These are phyloP conservation scores for Paecilomyces sp. DNA, from an alignment of 2,329 filamentous ascomycete genomes.

Conservation along the genomic window DNA sequence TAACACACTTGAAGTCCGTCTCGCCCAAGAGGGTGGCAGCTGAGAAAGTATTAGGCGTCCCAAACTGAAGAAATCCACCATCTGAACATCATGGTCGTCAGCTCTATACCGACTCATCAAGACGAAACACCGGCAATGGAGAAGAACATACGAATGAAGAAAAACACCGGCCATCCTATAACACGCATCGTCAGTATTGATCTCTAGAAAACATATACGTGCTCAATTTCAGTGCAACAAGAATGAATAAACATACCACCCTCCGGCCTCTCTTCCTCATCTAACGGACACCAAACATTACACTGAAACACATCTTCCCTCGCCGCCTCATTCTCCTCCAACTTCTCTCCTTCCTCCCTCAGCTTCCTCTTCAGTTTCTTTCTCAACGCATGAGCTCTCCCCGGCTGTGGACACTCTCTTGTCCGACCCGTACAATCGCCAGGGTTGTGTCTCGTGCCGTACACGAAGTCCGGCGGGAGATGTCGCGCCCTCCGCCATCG, in stretches of 20 bases:
- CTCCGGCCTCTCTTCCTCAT: conserved; percentile 24
- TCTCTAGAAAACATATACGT: neutral
- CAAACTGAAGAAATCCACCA: conserved; percentile 53
- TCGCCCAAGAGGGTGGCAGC: conserved; percentile 42
- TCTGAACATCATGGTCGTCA: conserved; percentile 23
- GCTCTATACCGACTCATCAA: neutral
- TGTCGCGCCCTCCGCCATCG: conserved; percentile 45
- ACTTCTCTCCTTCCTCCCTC: neutral
- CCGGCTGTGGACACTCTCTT: conserved; percentile 46
- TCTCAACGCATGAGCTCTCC: neutral
- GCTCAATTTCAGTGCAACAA: neutral
- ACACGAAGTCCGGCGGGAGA: conserved; percentile 43
- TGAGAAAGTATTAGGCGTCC: conserved; percentile 42
- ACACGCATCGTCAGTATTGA: neutral
- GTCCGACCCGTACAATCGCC: conserved; percentile 35
- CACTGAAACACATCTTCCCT: conserved; percentile 51
- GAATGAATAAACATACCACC: conserved; percentile 14
- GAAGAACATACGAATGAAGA: conserved; percentile 46
- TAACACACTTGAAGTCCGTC: conserved; percentile 42
- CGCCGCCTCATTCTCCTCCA: conserved; percentile 18
- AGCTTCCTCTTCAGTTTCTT: conserved; percentile 6
- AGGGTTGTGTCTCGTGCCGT: conserved; percentile 44
- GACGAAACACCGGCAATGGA: neutral
- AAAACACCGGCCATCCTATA: conserved; percentile 50
- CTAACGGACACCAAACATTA: conserved; percentile 49